phyloP scores from a whole-genome alignment of 257 asterid species.

The Solanum pinnatisectum region DNA sequence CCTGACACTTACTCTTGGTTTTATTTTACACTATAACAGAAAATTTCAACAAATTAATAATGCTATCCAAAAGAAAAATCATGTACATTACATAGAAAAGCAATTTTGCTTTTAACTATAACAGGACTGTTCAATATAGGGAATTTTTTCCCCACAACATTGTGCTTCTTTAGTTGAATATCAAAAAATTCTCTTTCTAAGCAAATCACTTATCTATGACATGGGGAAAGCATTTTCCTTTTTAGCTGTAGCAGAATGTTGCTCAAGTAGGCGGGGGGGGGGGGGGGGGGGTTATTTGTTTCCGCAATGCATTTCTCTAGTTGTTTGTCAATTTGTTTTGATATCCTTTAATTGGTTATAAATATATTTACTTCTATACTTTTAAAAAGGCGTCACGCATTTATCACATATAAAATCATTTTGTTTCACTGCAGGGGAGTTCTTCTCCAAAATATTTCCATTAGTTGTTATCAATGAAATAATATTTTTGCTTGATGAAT shows the following conservation, averaged over 20 bases:
- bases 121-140: not conserved
- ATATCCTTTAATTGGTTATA: not conserved
- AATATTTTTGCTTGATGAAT: not conserved
- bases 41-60: not conserved
- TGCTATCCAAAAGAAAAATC: not conserved
- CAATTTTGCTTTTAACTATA: not conserved
- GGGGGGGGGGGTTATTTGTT: not conserved
- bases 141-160: not conserved
- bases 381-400: not conserved
- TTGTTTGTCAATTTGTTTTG: not conserved
- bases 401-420: not conserved
- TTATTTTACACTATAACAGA: not conserved
- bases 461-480: not conserved
- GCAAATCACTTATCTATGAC: not conserved
- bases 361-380: not conserved
- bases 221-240: not conserved
- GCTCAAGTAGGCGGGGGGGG: not conserved
- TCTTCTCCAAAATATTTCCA: not conserved
- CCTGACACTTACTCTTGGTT: not conserved
- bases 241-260: not conserved
- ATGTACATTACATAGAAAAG: not conserved
- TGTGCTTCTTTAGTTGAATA: not conserved
- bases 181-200: not conserved
- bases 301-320: not conserved
- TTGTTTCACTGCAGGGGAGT: not conserved